A percentile compares a stretch with the other conserved stretches of the same genome.
Evolutionary conservation across 768 basidiomycete species (phyloP).

Genomic region (Pulveroboletus sp.): DNA sequence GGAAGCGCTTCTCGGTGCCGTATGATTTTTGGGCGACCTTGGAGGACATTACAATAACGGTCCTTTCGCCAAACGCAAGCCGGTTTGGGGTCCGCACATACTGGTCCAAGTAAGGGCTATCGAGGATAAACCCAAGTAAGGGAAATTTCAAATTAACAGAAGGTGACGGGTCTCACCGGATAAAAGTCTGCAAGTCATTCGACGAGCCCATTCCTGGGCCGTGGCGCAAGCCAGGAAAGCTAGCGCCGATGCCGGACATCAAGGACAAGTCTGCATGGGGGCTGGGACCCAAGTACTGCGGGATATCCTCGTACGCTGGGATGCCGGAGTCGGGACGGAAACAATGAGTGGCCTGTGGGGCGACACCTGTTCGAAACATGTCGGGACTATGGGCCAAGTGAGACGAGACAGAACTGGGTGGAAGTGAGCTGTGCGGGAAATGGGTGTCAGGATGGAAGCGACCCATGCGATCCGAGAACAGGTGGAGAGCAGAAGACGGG

Average conservation of each 20-base stretch:
- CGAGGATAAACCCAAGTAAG: slow-evolving; percentile 11
- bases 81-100: slow-evolving; percentile 83
- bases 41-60: slow-evolving; percentile 95
- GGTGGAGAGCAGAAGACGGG: slow-evolving; percentile 46
- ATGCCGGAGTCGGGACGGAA: slow-evolving; percentile 51
- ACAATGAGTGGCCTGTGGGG: slow-evolving; percentile 64
- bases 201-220: slow-evolving; percentile 55
- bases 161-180: slow-evolving; percentile 46
- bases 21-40: slow-evolving; percentile 98
- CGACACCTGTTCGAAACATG: slow-evolving; percentile 56
- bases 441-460: slow-evolving; percentile 54
- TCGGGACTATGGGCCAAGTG: slow-evolving; percentile 52
- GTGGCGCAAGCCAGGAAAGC: slow-evolving; percentile 61
- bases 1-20: slow-evolving; percentile 92
- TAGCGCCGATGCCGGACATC: slow-evolving; percentile 59
- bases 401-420: slow-evolving; percentile 39
- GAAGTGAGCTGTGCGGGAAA: slow-evolving; percentile 41
- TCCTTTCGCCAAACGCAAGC: slow-evolving; percentile 86
- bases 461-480: slow-evolving; percentile 53
- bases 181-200: slow-evolving; percentile 75
- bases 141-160: slow-evolving; percentile 16
- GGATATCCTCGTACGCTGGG: slow-evolving; percentile 54
- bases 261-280: slow-evolving; percentile 54
- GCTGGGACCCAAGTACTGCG: slow-evolving; percentile 49
- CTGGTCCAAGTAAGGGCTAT: slow-evolving; percentile 75